phyloP scores from a whole-genome alignment of 148 eudicot species.

The Gaultheria prostrata region DNA sequence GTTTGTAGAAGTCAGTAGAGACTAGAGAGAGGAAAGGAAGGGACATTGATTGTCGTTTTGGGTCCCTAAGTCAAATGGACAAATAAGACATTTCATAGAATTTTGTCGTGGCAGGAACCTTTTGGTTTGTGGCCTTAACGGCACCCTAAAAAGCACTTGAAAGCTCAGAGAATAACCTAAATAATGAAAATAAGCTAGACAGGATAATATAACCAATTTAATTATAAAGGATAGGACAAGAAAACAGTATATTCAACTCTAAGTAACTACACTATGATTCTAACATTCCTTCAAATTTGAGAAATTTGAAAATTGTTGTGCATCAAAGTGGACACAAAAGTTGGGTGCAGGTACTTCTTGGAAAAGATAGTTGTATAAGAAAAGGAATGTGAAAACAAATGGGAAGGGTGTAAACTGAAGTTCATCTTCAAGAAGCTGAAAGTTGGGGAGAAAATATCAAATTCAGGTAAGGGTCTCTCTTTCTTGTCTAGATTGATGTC shows the following conservation, averaged over 20 bases:
- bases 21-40: no score
- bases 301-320: neutral
- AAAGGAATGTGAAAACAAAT: neutral
- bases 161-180: neutral
- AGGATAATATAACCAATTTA: no score
- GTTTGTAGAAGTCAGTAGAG: no score
- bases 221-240: neutral
- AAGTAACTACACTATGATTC: neutral
- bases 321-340: neutral
- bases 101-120: no score
- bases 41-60: no score
- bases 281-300: neutral
- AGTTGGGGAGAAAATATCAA: neutral
- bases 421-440: neutral
- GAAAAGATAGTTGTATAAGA: neutral
- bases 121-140: no score
- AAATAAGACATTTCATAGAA: no score
- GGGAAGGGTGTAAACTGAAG: neutral
- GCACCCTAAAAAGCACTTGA: neutral
- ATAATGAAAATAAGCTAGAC: neutral
- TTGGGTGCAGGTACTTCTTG: neutral
- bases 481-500: neutral
- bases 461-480: constrained; percentile 6
- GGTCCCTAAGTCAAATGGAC: no score
- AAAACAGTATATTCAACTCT: neutral